Conservation (phyloP, 257 asterid genomes). For the Solanum verrucosum region DNA sequence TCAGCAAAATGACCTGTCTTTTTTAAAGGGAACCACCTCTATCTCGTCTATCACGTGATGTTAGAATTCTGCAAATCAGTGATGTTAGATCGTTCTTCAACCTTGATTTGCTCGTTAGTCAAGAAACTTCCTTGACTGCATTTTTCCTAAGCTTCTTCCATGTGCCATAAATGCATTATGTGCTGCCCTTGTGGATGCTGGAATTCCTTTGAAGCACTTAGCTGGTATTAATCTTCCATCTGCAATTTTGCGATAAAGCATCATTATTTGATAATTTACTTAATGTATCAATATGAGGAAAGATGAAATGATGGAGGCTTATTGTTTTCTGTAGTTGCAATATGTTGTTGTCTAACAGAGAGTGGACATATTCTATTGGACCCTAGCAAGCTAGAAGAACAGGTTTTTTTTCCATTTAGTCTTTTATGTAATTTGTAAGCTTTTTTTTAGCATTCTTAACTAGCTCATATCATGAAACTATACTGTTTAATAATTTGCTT, state of each 20-base stretch:
- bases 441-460: not conserved
- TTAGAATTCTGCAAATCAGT: not conserved
- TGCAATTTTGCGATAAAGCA: not conserved
- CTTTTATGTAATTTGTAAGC: not conserved
- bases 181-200: conserved; percentile 91
- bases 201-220: conserved; percentile 73
- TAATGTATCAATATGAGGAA: not conserved
- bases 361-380: conserved; percentile 60
- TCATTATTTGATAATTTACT: conserved; percentile 6
- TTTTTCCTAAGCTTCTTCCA: conserved; percentile 65
- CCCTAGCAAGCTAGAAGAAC: conserved; percentile 75
- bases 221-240: conserved; percentile 42
- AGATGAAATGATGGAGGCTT: not conserved
- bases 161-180: conserved; percentile 95
- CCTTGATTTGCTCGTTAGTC: not conserved
- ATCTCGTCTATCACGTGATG: not conserved
- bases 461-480: not conserved
- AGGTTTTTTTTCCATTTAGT: conserved; percentile 30
- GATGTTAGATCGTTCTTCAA: not conserved
- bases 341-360: conserved; percentile 62
- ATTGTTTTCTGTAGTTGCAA: conserved; percentile 43
- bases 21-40: not conserved
- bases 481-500: not conserved
- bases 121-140: conserved; percentile 46
- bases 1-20: not conserved